Base-by-base conservation (phyloP, 2,329 filamentous ascomycete species). In the Lachnellula suecica region DNA sequence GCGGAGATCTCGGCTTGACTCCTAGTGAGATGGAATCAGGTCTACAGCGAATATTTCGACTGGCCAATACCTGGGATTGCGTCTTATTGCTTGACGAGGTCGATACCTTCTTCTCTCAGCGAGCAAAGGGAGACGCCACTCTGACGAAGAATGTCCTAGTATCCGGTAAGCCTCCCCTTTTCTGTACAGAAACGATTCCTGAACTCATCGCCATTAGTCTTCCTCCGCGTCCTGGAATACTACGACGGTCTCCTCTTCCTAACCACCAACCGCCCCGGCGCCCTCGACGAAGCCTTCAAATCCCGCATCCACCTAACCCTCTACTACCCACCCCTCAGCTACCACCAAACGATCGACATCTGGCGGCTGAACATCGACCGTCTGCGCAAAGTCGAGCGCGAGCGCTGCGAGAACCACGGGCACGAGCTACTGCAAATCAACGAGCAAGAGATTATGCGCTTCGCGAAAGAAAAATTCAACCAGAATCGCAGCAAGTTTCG, bases 81-180 rank as follows among this genome's bases (percentile, higher is more conserved):
- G 81, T 90, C 2, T 72, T 90, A 1, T 76, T 90, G 4, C 79
- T 89, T 2, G 86, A 90, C 63, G 86, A 89, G 71, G 85, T 81
- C 17, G 83, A 86, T 60, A 78, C 83, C 15, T 84, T 84, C 69
- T 55, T 68, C 3, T 52, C 62, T 44, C 48, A 57, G n/a, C 56
- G 64, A 8, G 53, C 51, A 5, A 51, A 59, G 19, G 55, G 64
- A 51, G 67, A 72, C 51, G 57, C 27, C 8, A 13, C 27, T 8
- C 8, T 71, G 11, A 59, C 68, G 52, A 63, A 70, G 44, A 74
- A 75, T 63, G 67, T 65, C 52, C 59, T 74, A 11, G 67, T 71
- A 15, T 52, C 52, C 34, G 59, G 54, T 54, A 25, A 57, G 51
- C 46, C 3, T 37, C 7, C n/a, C n/a, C n/a, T n/a, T n/a, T n/a